Conservation (phyloP, 495 filamentous ascomycete genomes). For the Tuber microsphaerosporum region DNA sequence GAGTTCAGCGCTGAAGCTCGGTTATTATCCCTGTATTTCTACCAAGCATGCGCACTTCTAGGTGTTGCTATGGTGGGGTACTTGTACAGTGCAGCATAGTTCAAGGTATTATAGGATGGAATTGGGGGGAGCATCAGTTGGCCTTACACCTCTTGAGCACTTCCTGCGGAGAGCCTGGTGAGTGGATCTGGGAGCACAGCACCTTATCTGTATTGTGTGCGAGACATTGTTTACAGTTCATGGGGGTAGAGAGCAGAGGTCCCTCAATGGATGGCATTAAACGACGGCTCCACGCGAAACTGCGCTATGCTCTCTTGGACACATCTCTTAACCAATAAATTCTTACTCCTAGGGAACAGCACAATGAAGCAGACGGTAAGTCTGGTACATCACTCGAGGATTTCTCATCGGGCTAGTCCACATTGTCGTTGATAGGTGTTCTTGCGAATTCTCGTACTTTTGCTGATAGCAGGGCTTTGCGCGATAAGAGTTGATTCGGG, state of each 20-base stretch:
- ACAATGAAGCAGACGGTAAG: not conserved
- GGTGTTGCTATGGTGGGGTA: not conserved
- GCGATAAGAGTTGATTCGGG: not conserved
- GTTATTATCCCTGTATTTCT: not conserved
- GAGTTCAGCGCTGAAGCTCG: not conserved
- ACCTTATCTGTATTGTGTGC: not conserved
- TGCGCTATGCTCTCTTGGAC: not conserved
- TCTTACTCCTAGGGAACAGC: not conserved
- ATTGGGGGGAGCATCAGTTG: not conserved
- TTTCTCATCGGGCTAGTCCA: not conserved
- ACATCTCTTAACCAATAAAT: not conserved
- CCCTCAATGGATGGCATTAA: not conserved
- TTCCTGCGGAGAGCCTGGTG: not conserved
- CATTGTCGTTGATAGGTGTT: not conserved
- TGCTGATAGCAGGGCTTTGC: not conserved
- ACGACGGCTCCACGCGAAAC: not conserved
- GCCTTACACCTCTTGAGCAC: not conserved
- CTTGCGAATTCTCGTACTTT: not conserved
- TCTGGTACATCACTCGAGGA: not conserved
- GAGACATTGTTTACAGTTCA: not conserved
- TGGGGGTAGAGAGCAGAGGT: not conserved
- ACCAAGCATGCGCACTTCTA: not conserved
- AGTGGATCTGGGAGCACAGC: not conserved
- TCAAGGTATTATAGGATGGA: not conserved
- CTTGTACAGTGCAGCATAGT: not conserved